These are phyloP conservation scores for Dactylorhiza incarnata DNA, from an alignment of 106 monocot genomes.

Conservation along the genomic window DNA sequence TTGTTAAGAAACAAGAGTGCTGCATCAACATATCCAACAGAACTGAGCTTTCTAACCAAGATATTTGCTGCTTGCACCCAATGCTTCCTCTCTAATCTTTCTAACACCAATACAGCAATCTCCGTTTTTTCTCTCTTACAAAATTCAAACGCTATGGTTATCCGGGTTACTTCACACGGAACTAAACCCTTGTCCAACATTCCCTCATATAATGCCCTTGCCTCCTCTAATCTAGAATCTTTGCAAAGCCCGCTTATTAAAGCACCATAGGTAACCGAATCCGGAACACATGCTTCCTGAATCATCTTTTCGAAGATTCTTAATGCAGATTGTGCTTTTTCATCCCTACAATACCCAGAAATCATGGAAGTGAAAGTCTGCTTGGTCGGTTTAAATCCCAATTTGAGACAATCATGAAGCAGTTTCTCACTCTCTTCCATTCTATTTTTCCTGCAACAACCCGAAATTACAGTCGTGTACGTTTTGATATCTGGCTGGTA, in stretches of 20 bases:
- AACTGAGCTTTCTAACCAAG: slow-evolving; percentile 74
- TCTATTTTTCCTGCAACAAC: slow-evolving; percentile 53
- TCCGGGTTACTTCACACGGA: slow-evolving; percentile 79
- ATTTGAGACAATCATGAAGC: slow-evolving; percentile 41
- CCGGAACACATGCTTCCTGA: slow-evolving; percentile 42
- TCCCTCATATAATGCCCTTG: slow-evolving; percentile 57
- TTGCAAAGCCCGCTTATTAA: slow-evolving; percentile 94
- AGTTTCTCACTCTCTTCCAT: slow-evolving; percentile 67
- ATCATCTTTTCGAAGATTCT: slow-evolving; percentile 81
- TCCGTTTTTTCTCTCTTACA: slow-evolving; percentile 46
- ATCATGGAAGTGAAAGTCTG: slow-evolving; percentile 90
- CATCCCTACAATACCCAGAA: slow-evolving; percentile 64
- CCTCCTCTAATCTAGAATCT: slow-evolving; percentile 80
- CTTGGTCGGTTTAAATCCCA: slow-evolving; percentile 59
- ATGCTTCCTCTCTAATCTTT: slow-evolving; percentile 65
- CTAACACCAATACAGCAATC: slow-evolving; percentile 54
- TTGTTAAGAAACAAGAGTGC: slow-evolving; percentile 51
- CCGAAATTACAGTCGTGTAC: slow-evolving; percentile 61
- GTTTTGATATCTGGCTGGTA: slow-evolving; percentile 68
- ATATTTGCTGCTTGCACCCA: slow-evolving; percentile 54
- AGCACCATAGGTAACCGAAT: slow-evolving; percentile 84
- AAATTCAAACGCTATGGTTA: slow-evolving; percentile 69
- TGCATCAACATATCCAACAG: slow-evolving; percentile 46
- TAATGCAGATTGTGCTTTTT: slow-evolving; percentile 46
- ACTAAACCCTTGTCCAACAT: slow-evolving; percentile 79